Percentiles rank a stretch among this genome's conserved stretches.
Evolutionary conservation across 108 stramenopile genomes (phyloP).

Genomic region (Skeletonema marinoi): DNA sequence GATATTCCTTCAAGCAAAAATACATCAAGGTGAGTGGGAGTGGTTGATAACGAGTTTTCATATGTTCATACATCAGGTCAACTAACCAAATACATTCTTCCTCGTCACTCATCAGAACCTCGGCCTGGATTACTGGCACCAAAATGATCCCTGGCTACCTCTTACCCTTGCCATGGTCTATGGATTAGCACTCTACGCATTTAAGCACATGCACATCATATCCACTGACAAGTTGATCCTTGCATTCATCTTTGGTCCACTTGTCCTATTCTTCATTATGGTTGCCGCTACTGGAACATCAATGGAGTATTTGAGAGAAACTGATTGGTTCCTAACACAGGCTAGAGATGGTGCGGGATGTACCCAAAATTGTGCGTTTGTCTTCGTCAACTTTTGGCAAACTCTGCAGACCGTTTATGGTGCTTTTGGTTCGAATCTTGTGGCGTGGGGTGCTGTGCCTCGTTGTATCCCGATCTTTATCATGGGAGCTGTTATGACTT

Average conservation of each 20-base stretch:
- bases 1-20: neutral
- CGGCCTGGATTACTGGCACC: neutral
- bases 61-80: neutral
- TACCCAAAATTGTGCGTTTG: neutral
- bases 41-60: neutral
- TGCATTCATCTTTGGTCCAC: neutral
- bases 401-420: neutral
- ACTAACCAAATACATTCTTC: neutral
- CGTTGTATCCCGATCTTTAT: neutral
- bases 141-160: neutral
- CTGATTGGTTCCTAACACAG: neutral
- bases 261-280: neutral
- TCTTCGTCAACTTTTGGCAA: neutral
- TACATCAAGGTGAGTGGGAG: neutral
- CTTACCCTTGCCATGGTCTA: neutral
- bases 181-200: neutral
- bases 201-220: neutral
- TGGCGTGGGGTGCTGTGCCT: neutral
- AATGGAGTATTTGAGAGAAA: neutral
- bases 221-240: neutral
- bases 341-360: neutral
- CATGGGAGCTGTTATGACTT: neutral
- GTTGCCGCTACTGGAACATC: neutral
- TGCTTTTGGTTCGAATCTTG: neutral
- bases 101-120: neutral